Evolutionary conservation across 108 stramenopile species (phyloP).

Genomic region (Parmales sp.): DNA sequence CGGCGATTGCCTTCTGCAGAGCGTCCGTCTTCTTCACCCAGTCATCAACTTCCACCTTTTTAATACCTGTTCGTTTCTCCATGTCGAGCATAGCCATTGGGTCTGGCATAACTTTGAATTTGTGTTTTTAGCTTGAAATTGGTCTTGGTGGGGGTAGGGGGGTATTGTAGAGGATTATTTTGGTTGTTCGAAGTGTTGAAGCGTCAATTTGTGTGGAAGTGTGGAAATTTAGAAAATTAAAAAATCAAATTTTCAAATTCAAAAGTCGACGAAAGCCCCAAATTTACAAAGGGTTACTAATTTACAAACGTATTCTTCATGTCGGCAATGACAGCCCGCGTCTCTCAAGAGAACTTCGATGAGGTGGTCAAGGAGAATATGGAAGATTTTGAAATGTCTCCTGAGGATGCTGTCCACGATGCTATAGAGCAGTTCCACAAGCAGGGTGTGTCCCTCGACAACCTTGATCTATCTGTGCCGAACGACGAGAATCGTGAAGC

Average conservation of each 20-base stretch:
- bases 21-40: conserved; percentile 9
- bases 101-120: not conserved
- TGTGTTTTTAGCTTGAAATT: not conserved
- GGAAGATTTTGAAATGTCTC: conserved; percentile 9
- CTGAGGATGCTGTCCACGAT: not conserved
- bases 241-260: too few relatives aligned
- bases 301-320: too few relatives aligned
- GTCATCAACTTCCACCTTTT: not conserved
- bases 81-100: conserved; percentile 12
- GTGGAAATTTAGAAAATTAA: too few relatives aligned
- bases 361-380: conserved; percentile 11
- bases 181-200: too few relatives aligned
- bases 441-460: conserved; percentile 7
- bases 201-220: too few relatives aligned
- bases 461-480: conserved; percentile 1
- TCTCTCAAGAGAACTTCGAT: not conserved
- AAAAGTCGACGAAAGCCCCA: too few relatives aligned
- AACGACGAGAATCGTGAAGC: not conserved
- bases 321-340: too few relatives aligned
- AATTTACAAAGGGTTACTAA: too few relatives aligned
- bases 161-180: too few relatives aligned
- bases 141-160: too few relatives aligned
- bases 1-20: conserved; percentile 1
- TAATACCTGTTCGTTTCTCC: conserved; percentile 1
- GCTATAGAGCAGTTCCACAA: not conserved